Evolutionary conservation across 495 filamentous ascomycete species (phyloP), one percentile per base, ranked within the genome.

Genomic region (Cercophora newfieldiana): DNA sequence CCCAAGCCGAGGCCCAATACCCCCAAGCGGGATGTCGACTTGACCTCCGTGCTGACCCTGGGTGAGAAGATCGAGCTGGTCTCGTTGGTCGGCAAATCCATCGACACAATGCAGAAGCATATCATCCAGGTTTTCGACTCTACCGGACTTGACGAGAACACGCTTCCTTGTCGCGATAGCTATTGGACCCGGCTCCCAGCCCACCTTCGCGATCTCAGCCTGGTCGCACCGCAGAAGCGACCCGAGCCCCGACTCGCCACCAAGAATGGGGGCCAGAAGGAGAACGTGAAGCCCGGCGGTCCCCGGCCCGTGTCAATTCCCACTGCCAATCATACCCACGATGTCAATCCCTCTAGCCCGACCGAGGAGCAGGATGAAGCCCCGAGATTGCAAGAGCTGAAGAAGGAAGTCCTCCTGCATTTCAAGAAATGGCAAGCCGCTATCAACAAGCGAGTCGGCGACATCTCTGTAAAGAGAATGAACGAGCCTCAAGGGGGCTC

Each of bases 41-140:
- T 79, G 53, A 77, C 67, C 66, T 53, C 66, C 22, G 22, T 77
- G n/a, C 62, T 79, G 16, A 73, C 29, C 5, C 26, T 48, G 21
- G 47, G 47, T 3, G 76, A 79, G 58, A 77, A 72, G 66, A 55
- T 26, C 25, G 76, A 77, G 63, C 60, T 78, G 25, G 50, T 64
- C 14, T 53, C 70, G 0, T 79, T 88, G 7, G 66, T 85, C 54
- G 64, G 62, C 60, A 74, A 71, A 28, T 78, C 82, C 60, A 81
- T 76, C 30, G 83, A 85, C 25, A 71, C 74, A 1, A 85, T 88
- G 76, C 76, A 80, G 47, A 79, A 72, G 63, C 78, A 80, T 25
- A 72, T 85, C 49, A 71, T 67, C 48, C 75, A 79, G 21, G 77
- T 73, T 55, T 86, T 86, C 31, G 83, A 86, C 61, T 66, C 73